Conservation (phyloP, 2,329 filamentous ascomycete species). For the Claviceps spartinae region DNA sequence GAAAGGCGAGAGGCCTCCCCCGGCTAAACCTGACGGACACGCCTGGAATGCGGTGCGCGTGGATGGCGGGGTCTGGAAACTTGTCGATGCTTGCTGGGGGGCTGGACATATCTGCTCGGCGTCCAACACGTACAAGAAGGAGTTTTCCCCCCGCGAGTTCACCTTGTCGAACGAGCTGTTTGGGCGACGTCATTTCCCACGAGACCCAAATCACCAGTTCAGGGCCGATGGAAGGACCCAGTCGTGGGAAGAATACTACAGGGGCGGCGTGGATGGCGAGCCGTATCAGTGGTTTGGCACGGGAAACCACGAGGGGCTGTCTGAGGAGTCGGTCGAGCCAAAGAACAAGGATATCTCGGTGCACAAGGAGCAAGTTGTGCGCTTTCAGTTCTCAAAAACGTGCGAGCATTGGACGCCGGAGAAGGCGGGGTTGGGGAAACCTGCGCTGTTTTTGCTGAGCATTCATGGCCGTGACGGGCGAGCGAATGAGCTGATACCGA, state of each 20-base stretch:
- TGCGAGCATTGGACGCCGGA: conserved; percentile 77
- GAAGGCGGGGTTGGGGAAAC: conserved; percentile 49
- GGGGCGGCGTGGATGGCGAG: conserved; percentile 41
- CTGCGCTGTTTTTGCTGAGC: conserved; percentile 56
- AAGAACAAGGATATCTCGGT: conserved; percentile 41
- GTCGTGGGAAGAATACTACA: conserved; percentile 72
- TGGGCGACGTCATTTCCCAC: conserved; percentile 66
- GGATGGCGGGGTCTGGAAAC: conserved; percentile 78
- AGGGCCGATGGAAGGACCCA: conserved; percentile 54
- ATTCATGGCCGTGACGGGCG: conserved; percentile 53
- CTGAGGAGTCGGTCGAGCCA: conserved; percentile 45
- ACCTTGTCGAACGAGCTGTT: conserved; percentile 62
- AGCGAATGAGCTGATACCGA: conserved; percentile 53
- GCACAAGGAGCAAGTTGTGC: conserved; percentile 40
- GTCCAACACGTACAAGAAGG: conserved; percentile 47
- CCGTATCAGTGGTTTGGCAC: conserved; percentile 33
- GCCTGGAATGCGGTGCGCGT: conserved; percentile 91
- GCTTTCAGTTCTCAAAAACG: conserved; percentile 67
- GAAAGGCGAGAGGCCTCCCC: conserved; percentile 52
- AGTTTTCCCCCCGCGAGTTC: conserved; percentile 53
- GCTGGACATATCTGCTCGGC: conserved; percentile 51
- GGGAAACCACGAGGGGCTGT: conserved; percentile 36
- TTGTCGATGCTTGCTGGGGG: conserved; percentile 88
- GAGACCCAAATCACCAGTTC: conserved; percentile 55
- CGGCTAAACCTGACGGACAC: conserved; percentile 50